phyloP scores from a whole-genome alignment of 768 basidiomycete species.

The Lactarius psammicola region DNA sequence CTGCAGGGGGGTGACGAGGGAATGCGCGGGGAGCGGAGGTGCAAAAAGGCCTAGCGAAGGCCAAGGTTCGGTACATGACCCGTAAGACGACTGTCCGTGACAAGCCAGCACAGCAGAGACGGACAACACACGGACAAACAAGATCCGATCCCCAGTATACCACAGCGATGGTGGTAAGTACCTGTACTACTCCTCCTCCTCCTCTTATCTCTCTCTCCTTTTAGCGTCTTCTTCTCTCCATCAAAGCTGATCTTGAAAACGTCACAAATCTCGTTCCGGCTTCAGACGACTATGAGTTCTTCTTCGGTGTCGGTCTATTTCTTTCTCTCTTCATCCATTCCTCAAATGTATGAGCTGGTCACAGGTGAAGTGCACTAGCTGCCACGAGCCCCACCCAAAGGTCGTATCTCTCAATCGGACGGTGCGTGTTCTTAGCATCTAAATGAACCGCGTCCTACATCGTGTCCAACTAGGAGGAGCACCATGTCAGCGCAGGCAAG shows the following conservation, averaged over 20 bases:
- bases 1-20: conserved; percentile 19
- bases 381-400: conserved; percentile 75
- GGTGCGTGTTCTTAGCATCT: conserved; percentile 39
- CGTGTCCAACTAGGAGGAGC: conserved; percentile 54
- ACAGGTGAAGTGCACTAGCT: conserved; percentile 77
- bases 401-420: conserved; percentile 65
- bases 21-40: conserved; percentile 28
- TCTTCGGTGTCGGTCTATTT: conserved; percentile 58
- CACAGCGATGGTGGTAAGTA: conserved; percentile 11
- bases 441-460: neutral
- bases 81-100: neutral
- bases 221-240: conserved; percentile 61
- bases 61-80: conserved; percentile 7
- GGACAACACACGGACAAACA: conserved; percentile 28
- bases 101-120: neutral
- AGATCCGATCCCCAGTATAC: neutral
- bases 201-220: conserved; percentile 22
- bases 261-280: conserved; percentile 68
- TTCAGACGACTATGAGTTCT: conserved; percentile 70
- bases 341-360: conserved; percentile 14
- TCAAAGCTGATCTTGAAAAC: conserved; percentile 79
- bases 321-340: neutral
- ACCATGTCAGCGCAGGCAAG: conserved; percentile 63
- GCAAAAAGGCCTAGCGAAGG: conserved; percentile 31
- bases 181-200: neutral